Base-by-base conservation (phyloP, 176 grass and related monocot genomes). In the Poa pratensis region DNA sequence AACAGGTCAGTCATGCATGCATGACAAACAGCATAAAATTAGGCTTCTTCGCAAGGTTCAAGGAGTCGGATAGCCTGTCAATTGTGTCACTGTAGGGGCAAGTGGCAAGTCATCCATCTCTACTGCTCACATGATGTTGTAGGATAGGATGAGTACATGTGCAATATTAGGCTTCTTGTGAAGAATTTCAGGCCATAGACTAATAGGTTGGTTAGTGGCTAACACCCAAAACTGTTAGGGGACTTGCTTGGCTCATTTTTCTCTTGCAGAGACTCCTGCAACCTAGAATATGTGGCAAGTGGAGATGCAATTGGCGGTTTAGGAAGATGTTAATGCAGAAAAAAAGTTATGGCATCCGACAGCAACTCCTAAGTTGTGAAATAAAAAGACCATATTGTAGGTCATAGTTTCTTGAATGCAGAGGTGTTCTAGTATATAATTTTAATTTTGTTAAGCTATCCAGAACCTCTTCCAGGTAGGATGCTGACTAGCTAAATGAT, bases 401-500 rank as follows among this genome's bases (percentile, higher is more conserved):
- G 7, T 62, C 16, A 62, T n/a, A 57, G 3, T 26, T 75, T 39
- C 76, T 7, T 60, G 10, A 69, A 71, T 49, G 13, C 27, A 20
- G 26, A 69, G 71, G 19, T 46, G 26, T 28, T 75, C 48, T 89
- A 75, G 10, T 16, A 75, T 9, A 49, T 14, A 15, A 15, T 15
- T 49, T 14, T 46, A 73, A 73, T n/a, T 84, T 37, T 73, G 27
- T 76, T 76, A 81, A 39, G 52, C 69, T 85, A 84, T 74, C 42
- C 35, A 22, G 46, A 37, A 75, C 22, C 48, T 86, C 0, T 77
- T 76, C 52, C 69, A 81, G 30, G 39, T 76, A 76, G 50, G 69
- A 85, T 89, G 87, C 43, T 80, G 37, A 75, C 59, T 74, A 4
- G 43, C 43, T 85, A 40, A 53, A 89, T 72, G 63, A 82, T 90